Percentiles rank a stretch among this genome's conserved stretches.
phyloP scores from a whole-genome alignment of 2,329 filamentous ascomycete species.

The Alternaria angustiovoidea region DNA sequence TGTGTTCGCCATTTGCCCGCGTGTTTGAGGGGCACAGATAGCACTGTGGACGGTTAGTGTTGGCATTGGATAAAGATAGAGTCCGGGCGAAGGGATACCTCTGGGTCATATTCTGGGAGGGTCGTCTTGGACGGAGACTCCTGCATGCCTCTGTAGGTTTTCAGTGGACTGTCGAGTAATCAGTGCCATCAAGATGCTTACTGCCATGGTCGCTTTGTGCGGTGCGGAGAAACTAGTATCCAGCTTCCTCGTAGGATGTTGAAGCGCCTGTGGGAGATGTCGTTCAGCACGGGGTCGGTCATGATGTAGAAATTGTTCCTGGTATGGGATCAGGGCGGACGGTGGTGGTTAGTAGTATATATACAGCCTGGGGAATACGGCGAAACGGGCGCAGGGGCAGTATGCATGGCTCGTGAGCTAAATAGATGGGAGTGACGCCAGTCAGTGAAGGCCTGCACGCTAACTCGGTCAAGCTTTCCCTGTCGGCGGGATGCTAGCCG shows the following conservation, averaged over 20 bases:
- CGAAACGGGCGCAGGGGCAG: slow-evolving; percentile 20
- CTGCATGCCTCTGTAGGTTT: slow-evolving; percentile 54
- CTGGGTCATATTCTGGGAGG: slow-evolving; percentile 79
- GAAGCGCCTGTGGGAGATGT: slow-evolving; percentile 91
- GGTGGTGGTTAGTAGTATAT: slow-evolving; percentile 19
- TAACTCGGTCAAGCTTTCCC: slow-evolving; percentile 31
- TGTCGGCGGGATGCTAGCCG: slow-evolving; percentile 36
- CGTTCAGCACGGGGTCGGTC: slow-evolving; percentile 72
- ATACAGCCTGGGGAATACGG: slow-evolving; percentile 18
- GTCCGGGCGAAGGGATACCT: slow-evolving; percentile 41
- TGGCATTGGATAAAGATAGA: not conserved
- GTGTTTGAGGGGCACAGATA: slow-evolving; percentile 94
- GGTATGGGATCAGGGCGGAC: slow-evolving; percentile 14
- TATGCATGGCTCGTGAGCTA: slow-evolving; percentile 31
- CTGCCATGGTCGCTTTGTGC: slow-evolving; percentile 98
- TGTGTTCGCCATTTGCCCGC: slow-evolving; percentile 83
- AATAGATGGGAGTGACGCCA: slow-evolving; percentile 39
- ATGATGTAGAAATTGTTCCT: slow-evolving; percentile 40
- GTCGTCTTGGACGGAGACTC: slow-evolving; percentile 58
- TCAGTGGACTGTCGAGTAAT: slow-evolving; percentile 10
- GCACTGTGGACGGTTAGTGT: slow-evolving; percentile 65
- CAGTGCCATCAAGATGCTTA: slow-evolving; percentile 58
- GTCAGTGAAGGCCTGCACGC: slow-evolving; percentile 26
- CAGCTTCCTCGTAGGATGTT: slow-evolving; percentile 91
- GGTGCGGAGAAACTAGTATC: slow-evolving; percentile 93